These are phyloP conservation scores for Podospora australis DNA, from an alignment of 495 filamentous ascomycete genomes.

Conservation along the genomic window DNA sequence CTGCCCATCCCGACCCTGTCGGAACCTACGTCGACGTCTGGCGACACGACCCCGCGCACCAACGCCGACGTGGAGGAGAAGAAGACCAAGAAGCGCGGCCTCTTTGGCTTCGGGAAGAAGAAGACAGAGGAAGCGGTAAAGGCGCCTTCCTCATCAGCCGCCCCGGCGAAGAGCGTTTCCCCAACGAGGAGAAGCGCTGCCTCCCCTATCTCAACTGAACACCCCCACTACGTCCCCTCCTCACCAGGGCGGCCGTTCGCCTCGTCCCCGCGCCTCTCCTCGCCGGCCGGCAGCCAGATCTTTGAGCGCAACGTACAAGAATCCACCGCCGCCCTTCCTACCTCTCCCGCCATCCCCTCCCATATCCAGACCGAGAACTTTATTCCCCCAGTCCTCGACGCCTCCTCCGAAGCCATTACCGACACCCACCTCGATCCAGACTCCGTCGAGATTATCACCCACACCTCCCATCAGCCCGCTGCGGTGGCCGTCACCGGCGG, in stretches of 20 bases:
- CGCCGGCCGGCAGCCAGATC: conserved; percentile 72
- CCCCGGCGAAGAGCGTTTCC: conserved; percentile 18
- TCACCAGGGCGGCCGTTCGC: conserved; percentile 48
- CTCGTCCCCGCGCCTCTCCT: conserved; percentile 54
- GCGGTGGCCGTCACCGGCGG: conserved; percentile 52
- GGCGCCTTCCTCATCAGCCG: conserved; percentile 24
- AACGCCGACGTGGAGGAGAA: conserved; percentile 27
- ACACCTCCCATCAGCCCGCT: conserved; percentile 73
- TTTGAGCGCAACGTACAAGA: conserved; percentile 94
- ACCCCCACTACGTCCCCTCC: conserved; percentile 40
- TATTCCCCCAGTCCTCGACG: conserved; percentile 85
- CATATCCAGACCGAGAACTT: conserved; percentile 90
- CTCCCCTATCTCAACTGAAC: conserved; percentile 39
- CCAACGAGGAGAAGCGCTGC: conserved; percentile 26
- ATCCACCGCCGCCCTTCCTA: conserved; percentile 50
- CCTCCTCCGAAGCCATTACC: conserved; percentile 82
- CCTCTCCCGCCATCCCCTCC: conserved; percentile 69
- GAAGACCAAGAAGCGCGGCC: conserved; percentile 44
- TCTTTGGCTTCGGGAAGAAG: conserved; percentile 64
- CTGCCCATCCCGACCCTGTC: conserved; percentile 22
- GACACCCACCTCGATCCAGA: conserved; percentile 69
- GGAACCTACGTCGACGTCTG: conserved; percentile 24
- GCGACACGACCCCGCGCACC: conserved; percentile 33
- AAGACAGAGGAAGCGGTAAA: conserved; percentile 47
- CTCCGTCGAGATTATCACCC: conserved; percentile 81